Conservation (phyloP, 805 yeast genomes). For the Ogataea pilisensis region DNA sequence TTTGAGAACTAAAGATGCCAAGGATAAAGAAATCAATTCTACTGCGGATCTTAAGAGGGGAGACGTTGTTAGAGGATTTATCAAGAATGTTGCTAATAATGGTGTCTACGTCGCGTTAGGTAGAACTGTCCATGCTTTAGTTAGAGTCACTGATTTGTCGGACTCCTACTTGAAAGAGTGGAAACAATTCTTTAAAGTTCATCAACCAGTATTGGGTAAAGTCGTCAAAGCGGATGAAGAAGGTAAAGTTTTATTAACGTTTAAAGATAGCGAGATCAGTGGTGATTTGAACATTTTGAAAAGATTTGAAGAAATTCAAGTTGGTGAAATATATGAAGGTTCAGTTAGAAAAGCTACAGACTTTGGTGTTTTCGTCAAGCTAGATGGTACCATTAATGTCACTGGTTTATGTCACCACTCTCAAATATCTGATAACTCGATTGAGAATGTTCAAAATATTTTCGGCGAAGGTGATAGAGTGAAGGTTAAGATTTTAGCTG, state of each 20-base stretch:
- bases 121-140: slow-evolving; percentile 68
- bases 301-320: slow-evolving; percentile 60
- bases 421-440: slow-evolving; percentile 69
- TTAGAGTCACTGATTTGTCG: slow-evolving; percentile 74
- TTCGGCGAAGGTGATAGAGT: slow-evolving; percentile 91
- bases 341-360: slow-evolving; percentile 72
- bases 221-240: slow-evolving; percentile 59
- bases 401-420: slow-evolving; percentile 86
- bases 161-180: slow-evolving; percentile 83
- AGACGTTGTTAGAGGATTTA: slow-evolving; percentile 74
- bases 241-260: slow-evolving; percentile 66
- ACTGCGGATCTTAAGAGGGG: slow-evolving; percentile 60
- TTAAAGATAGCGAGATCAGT: slow-evolving; percentile 74
- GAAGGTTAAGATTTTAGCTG: slow-evolving; percentile 70
- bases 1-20: slow-evolving; percentile 50
- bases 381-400: slow-evolving; percentile 69
- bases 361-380: slow-evolving; percentile 84
- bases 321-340: slow-evolving; percentile 75
- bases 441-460: slow-evolving; percentile 55
- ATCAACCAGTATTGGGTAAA: slow-evolving; percentile 74
- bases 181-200: slow-evolving; percentile 69
- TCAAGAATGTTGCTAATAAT: slow-evolving; percentile 66
- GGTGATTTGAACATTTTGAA: slow-evolving; percentile 62
- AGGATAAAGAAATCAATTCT: slow-evolving; percentile 46
- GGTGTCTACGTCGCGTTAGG: slow-evolving; percentile 80